A percentile compares a stretch with the other conserved stretches of the same genome.
Evolutionary conservation across 306 rosid genomes (phyloP).

Genomic region (Prunus campanulata): DNA sequence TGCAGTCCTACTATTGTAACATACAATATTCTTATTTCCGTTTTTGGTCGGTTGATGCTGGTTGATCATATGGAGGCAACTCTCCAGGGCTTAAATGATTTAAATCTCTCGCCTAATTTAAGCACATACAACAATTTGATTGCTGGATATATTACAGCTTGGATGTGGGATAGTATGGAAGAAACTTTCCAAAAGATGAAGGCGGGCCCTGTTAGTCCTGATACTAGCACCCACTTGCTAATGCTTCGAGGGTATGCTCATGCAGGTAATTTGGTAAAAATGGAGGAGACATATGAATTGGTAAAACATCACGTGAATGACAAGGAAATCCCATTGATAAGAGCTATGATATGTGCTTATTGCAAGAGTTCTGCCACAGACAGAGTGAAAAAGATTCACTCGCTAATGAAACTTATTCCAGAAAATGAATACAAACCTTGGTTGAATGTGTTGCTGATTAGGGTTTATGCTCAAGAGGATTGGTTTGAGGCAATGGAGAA

Average conservation of each 20-base stretch:
- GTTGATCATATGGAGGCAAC: constrained; percentile 70
- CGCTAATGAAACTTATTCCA: constrained; percentile 55
- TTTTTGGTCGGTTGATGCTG: constrained; percentile 64
- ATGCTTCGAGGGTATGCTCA: constrained; percentile 84
- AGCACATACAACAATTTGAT: constrained; percentile 64
- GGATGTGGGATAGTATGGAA: constrained; percentile 87
- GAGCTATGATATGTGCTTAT: constrained; percentile 80
- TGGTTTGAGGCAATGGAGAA: constrained; percentile 64
- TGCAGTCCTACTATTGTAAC: constrained; percentile 50
- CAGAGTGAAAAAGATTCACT: constrained; percentile 52
- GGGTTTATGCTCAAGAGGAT: constrained; percentile 62
- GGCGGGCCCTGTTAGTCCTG: constrained; percentile 44
- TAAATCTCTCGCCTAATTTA: constrained; percentile 35
- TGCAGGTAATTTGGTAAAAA: constrained; percentile 61
- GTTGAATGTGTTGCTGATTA: constrained; percentile 70
- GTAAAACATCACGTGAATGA: constrained; percentile 40
- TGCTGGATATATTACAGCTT: constrained; percentile 67
- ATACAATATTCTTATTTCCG: constrained; percentile 45
- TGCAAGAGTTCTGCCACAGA: constrained; percentile 54
- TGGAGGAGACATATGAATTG: constrained; percentile 63
- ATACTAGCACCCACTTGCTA: constrained; percentile 42
- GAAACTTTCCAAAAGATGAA: constrained; percentile 50
- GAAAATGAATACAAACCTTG: constrained; percentile 62
- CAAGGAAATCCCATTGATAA: constrained; percentile 42
- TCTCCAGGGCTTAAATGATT: constrained; percentile 43